Evolutionary conservation across 306 rosid species (phyloP), one percentile per base, ranked within the genome.

Genomic region (Cicer chorassanicum): DNA sequence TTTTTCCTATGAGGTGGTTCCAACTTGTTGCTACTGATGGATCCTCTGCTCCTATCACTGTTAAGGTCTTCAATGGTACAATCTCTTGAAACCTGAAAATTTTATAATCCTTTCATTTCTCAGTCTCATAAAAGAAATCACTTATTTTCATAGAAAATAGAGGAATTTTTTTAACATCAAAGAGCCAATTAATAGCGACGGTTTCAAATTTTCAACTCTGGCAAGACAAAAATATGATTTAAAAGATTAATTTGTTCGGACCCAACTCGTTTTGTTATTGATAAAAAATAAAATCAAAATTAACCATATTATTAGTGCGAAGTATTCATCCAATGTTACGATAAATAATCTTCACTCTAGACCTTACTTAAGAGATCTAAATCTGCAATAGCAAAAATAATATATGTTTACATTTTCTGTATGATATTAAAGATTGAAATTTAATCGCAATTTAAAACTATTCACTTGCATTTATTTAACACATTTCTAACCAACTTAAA

Each of bases 31-130:
- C 95, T 54, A 87, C 96, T 11, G 84, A 74, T 38, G 82, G 85
- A 70, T 94, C 93, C 81, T 92, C 97, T 19, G 85, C 90, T 64
- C 99, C 99, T 61, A 94, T 87, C 57, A 94, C 99, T 19, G 75
- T 92, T 70, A 72, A 73, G 54, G 97, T 79, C 78, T 87, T 92
- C 72, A 94, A 83, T 10, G 99, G 99, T 29, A 94, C 97, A 65
- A 92, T 80, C 85, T 94, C 99, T 87, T 94, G 96, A 80, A 92
- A 89, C 76, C 99, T 94, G 84, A 76, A 77, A 66, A 67, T 10
- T 51, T 72, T 18, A 24, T 29, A 9, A 67, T 6, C 18, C 46
- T 19, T 44, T 43, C 1, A 71, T 44, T 74, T 46, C 3, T 55
- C 36, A 41, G 44, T 55, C 21, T 40, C 40, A 15, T 10, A 51